Base-by-base conservation (phyloP, 495 filamentous ascomycete genomes). In the Penicillium ucsense region DNA sequence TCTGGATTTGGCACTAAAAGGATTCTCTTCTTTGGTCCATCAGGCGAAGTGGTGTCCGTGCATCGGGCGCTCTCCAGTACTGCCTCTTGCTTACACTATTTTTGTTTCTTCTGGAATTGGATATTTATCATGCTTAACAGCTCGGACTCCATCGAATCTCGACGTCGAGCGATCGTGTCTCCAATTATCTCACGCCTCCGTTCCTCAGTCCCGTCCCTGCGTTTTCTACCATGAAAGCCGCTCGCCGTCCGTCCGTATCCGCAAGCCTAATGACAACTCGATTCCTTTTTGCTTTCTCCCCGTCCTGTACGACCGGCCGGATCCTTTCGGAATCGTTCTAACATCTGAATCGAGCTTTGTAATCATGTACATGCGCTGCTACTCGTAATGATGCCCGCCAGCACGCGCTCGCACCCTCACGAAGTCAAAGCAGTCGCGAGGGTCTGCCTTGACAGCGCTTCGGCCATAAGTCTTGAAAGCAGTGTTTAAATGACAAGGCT, bases 41-140 rank as follows among this genome's bases (percentile, higher is more conserved):
- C 20, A 20, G 20, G 20, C 20, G 20, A 20, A 20, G 20, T 20
- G 20, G 20, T 20, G 20, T 20, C 20, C 20, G 20, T 20, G 20
- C 20, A 20, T 20, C 20, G 20, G 20, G 20, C 20, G 20, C 20
- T 20, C 20, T 20, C 2, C 20, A 20, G 20, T 20, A 20, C 20
- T 20, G 20, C 20, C 20, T 20, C 20, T 20, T 20, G 20, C 20
- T 20, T 20, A 20, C 20, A 20, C 42, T 30, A 8, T 10, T 12
- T 42, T 48, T 36, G 42, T 30, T 53, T 43, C 54, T 32, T 45
- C 39, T 44, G 45, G 53, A 48, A 56, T 46, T 58, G 48, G 50
- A 59, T 60, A 60, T 62, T 66, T 62, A 60, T 64, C 56, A 48
- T 64, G 58, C 59, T 67, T 64, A 66, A 66, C 69, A 68, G 64